These are phyloP conservation scores for Lichtheimia ornata DNA, from an alignment of 371 early-diverging fungal genomes.

Conservation along the genomic window DNA sequence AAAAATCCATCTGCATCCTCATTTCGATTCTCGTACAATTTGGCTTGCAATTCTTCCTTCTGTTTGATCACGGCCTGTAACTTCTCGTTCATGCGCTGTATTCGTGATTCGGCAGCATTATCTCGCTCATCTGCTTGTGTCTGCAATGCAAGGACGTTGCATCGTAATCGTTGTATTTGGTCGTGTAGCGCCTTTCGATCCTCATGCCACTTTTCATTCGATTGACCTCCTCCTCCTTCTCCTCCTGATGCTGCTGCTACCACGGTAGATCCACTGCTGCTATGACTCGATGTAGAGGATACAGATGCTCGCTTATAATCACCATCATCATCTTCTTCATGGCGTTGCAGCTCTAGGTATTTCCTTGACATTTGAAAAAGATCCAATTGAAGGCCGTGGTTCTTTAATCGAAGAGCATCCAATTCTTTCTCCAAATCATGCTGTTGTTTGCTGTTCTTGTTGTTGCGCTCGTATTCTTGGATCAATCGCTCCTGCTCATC, in stretches of 20 bases:
- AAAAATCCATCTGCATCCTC: no score
- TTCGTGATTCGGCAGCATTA: conserved; percentile 24
- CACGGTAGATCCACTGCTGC: conserved; percentile 28
- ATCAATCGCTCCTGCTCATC: conserved; percentile 17
- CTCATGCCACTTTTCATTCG: conserved; percentile 19
- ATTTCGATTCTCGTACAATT: no score
- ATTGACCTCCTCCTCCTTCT: conserved; percentile 36
- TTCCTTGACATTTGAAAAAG: no score
- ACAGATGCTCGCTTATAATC: no score
- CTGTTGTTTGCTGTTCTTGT: conserved; percentile 21
- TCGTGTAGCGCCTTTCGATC: conserved; percentile 2
- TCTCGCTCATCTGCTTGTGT: conserved; percentile 14
- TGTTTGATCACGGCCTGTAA: conserved; percentile 14
- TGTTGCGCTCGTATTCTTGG: conserved; percentile 25
- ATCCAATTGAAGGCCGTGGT: conserved; percentile 19
- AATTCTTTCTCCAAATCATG: conserved; percentile 29
- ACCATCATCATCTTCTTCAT: no score
- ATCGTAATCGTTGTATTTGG: neutral
- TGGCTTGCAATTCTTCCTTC: conserved; percentile 13
- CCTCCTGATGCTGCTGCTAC: conserved; percentile 17
- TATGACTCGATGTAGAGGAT: conserved; percentile 34
- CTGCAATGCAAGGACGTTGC: conserved; percentile 14
- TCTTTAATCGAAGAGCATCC: conserved; percentile 29
- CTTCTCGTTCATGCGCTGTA: conserved; percentile 16
- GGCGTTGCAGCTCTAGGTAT: no score